phyloP scores from a whole-genome alignment of 2,329 filamentous ascomycete species.

The Immersiporthe knoxdaviesiana region DNA sequence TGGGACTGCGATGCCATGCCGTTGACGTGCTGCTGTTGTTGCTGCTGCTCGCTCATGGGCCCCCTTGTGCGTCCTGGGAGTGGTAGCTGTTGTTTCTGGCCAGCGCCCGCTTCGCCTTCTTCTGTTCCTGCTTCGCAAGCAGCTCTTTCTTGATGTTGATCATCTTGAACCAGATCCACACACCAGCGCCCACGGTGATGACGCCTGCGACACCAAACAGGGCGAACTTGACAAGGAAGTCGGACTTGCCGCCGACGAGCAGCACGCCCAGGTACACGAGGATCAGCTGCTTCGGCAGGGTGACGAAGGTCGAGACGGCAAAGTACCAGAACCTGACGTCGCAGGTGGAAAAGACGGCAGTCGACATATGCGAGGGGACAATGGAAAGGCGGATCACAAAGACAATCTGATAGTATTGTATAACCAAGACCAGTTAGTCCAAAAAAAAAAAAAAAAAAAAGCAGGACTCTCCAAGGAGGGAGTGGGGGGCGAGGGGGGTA shows the following conservation, averaged over 20 bases:
- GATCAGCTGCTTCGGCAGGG: slow-evolving; percentile 47
- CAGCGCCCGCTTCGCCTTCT: slow-evolving; percentile 27
- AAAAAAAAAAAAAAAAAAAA: slow-evolving; percentile 45
- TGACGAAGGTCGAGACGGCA: slow-evolving; percentile 44
- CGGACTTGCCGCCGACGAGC: slow-evolving; percentile 36
- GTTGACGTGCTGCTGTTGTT: background rate
- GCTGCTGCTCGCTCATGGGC: background rate
- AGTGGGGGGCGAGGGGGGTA: no score
- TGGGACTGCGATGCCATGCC: slow-evolving; percentile 8
- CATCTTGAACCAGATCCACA: slow-evolving; percentile 45
- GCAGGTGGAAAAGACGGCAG: slow-evolving; percentile 48
- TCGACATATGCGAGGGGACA: slow-evolving; percentile 47
- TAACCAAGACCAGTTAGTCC: slow-evolving; percentile 26
- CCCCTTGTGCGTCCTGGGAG: background rate
- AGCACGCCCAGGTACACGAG: slow-evolving; percentile 47
- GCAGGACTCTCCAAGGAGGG: slow-evolving; percentile 36
- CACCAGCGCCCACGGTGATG: slow-evolving; percentile 41
- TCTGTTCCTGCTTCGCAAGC: slow-evolving; percentile 39
- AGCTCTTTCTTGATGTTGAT: slow-evolving; percentile 39
- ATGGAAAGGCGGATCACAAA: slow-evolving; percentile 46
- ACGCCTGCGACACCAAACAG: slow-evolving; percentile 41
- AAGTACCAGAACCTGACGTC: slow-evolving; percentile 47
- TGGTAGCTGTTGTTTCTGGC: slow-evolving; percentile 27
- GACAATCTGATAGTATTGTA: slow-evolving; percentile 41
- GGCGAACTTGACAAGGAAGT: slow-evolving; percentile 39